Evolutionary conservation across 306 rosid genomes (phyloP).

Genomic region (Fragaria nilgerrensis): DNA sequence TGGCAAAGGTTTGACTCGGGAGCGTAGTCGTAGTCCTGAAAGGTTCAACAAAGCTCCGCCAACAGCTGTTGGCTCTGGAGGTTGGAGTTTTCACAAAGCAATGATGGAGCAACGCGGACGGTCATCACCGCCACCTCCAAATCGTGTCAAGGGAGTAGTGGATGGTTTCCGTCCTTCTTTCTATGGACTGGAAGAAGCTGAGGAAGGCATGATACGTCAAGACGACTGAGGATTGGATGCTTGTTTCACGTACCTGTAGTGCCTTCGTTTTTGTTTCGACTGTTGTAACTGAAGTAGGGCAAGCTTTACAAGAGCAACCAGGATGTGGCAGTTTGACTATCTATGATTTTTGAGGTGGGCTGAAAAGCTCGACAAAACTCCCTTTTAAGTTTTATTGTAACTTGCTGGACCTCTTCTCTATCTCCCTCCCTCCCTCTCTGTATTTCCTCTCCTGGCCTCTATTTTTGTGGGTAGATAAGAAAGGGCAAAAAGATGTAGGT

Average conservation of each 20-base stretch:
- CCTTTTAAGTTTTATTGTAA: neutral
- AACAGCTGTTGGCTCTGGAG: conserved; percentile 30
- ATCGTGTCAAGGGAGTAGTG: neutral
- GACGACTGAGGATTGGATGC: conserved; percentile 28
- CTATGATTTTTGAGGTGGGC: conserved; percentile 38
- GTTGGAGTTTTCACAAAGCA: conserved; percentile 64
- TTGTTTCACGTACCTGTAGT: neutral
- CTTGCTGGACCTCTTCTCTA: neutral
- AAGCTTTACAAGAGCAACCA: conserved; percentile 30
- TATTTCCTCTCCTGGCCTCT: conserved; percentile 2
- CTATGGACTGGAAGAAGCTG: conserved; percentile 57
- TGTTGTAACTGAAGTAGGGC: conserved; percentile 30
- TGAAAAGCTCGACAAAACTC: conserved; percentile 15
- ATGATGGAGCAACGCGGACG: conserved; percentile 56
- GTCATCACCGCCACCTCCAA: conserved; percentile 24
- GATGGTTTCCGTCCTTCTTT: conserved; percentile 31
- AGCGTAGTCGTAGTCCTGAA: conserved; percentile 63
- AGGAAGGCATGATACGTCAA: conserved; percentile 67
- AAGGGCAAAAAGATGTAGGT: conserved; percentile 13
- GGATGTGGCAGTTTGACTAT: conserved; percentile 28
- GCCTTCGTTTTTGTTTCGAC: conserved; percentile 18
- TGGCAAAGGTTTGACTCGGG: conserved; percentile 46
- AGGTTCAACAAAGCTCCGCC: conserved; percentile 45
- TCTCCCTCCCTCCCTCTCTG: conserved; percentile 1
- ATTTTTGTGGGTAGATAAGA: conserved; percentile 17